These are phyloP conservation scores for Scutellaria barbata DNA, from an alignment of 257 asterid genomes.

Conservation along the genomic window DNA sequence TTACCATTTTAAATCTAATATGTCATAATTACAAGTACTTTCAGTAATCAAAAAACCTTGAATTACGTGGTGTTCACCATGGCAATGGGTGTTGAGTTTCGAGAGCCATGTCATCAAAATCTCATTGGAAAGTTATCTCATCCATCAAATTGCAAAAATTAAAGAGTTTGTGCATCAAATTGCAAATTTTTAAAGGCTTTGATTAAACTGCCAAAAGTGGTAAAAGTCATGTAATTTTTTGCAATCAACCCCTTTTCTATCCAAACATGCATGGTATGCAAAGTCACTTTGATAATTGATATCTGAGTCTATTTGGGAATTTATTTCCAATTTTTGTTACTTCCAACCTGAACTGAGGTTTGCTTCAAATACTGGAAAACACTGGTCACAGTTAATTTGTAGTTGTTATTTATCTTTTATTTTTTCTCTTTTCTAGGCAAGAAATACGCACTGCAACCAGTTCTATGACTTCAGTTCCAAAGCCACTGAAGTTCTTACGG, in stretches of 20 bases:
- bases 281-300: background rate
- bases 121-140: too few relatives aligned
- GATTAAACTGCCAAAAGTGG: too few relatives aligned
- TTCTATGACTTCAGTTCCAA: constrained; percentile 98
- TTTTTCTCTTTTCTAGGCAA: constrained; percentile 53
- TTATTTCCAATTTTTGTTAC: background rate
- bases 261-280: background rate
- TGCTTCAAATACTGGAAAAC: constrained; percentile 9
- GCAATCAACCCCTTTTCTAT: background rate
- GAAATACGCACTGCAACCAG: constrained; percentile 95
- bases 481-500: constrained; percentile 92
- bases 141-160: too few relatives aligned
- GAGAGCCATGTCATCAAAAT: too few relatives aligned
- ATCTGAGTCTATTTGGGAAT: constrained; percentile 4
- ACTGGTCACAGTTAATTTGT: constrained; percentile 6
- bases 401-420: constrained; percentile 19
- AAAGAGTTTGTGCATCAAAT: too few relatives aligned
- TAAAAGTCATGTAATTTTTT: too few relatives aligned
- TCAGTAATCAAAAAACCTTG: too few relatives aligned
- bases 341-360: background rate
- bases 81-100: too few relatives aligned
- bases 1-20: too few relatives aligned
- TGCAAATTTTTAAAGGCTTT: too few relatives aligned
- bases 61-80: too few relatives aligned
- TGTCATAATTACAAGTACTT: too few relatives aligned